Evolutionary conservation across 805 yeast species (phyloP).

Genomic region (Myxozyma sirexii): DNA sequence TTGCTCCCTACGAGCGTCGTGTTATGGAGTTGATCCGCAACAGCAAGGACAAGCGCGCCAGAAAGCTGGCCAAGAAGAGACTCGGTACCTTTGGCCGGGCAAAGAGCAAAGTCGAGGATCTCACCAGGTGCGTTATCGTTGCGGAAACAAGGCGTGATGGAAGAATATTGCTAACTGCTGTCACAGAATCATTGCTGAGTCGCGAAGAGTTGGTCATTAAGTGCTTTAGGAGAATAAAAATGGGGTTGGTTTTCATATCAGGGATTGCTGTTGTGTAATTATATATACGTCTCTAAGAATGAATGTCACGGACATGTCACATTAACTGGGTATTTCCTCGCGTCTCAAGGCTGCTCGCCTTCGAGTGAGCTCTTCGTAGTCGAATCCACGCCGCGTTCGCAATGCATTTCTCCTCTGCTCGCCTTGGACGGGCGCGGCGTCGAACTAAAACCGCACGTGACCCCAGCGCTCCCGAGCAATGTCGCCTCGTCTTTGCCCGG

Average conservation of each 20-base stretch:
- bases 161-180: neutral
- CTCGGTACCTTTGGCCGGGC: constrained; percentile 99
- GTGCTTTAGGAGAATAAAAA: neutral
- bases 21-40: constrained; percentile 98
- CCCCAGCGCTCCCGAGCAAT: no score
- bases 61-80: constrained; percentile 99
- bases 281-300: constrained; percentile 5
- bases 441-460: no score
- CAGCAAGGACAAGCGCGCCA: constrained; percentile 99
- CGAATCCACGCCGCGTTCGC: no score
- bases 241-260: constrained; percentile 6
- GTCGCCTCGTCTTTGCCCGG: no score
- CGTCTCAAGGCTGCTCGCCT: neutral
- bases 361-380: neutral
- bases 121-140: constrained; percentile 54
- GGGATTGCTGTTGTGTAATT: constrained; percentile 14
- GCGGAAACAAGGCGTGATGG: no score
- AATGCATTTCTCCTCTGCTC: no score
- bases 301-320: neutral
- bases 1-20: constrained; percentile 99
- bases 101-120: constrained; percentile 98
- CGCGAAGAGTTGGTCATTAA: constrained; percentile 31
- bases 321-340: neutral
- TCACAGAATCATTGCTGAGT: constrained; percentile 30
- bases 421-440: no score